Conservation (phyloP, 2,329 filamentous ascomycete species). For the Claviceps quebecensis region DNA sequence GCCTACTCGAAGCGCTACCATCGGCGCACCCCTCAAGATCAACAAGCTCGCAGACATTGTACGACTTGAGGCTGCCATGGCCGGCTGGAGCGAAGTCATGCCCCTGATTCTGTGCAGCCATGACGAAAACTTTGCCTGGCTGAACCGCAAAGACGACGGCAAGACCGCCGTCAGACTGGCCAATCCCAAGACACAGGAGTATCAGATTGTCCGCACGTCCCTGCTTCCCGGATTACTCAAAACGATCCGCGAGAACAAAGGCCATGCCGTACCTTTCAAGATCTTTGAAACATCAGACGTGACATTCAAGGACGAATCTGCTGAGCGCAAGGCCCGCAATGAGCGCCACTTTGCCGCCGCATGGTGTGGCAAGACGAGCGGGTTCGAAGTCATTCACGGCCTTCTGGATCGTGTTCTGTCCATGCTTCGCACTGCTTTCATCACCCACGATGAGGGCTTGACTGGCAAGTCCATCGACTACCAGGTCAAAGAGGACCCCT, state of each 20-base stretch:
- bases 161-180: constrained; percentile 70
- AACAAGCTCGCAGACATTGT: constrained; percentile 95
- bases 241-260: constrained; percentile 87
- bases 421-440: constrained; percentile 77
- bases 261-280: constrained; percentile 76
- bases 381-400: constrained; percentile 92
- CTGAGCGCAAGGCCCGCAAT: constrained; percentile 80
- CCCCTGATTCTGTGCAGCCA: constrained; percentile 93
- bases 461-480: constrained; percentile 34
- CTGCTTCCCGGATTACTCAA: constrained; percentile 80
- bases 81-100: constrained; percentile 93
- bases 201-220: constrained; percentile 82
- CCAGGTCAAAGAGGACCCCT: constrained; percentile 37
- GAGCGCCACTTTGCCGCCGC: constrained; percentile 93
- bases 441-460: constrained; percentile 60
- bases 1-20: constrained; percentile 71
- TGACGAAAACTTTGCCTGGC: constrained; percentile 93
- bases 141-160: constrained; percentile 81
- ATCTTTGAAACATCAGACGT: constrained; percentile 88
- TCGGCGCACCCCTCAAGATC: constrained; percentile 74
- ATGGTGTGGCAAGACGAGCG: constrained; percentile 85
- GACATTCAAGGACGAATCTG: constrained; percentile 69
- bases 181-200: constrained; percentile 87
- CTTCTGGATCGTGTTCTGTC: constrained; percentile 81
- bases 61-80: constrained; percentile 76